phyloP scores from a whole-genome alignment of 495 filamentous ascomycete species.

The Penicillium nucicola region DNA sequence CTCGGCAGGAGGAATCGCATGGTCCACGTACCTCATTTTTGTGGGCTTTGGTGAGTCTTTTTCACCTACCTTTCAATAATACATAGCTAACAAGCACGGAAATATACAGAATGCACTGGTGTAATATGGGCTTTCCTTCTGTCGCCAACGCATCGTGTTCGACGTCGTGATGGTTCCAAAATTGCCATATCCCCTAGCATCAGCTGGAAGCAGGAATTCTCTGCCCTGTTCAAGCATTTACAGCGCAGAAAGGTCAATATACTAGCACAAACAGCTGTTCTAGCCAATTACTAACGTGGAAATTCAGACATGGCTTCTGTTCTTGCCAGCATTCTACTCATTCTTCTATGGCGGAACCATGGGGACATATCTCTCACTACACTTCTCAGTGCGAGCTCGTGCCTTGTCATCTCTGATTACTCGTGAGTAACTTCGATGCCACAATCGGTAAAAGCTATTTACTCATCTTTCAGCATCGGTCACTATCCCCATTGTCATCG shows the following conservation, averaged over 20 bases:
- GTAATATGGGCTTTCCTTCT: background rate
- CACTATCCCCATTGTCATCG: background rate
- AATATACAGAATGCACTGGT: background rate
- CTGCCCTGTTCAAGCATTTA: background rate
- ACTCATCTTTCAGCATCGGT: background rate
- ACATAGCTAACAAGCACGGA: background rate
- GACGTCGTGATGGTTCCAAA: conserved; percentile 1
- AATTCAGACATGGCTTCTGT: background rate
- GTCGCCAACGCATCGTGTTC: background rate
- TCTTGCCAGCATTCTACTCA: background rate
- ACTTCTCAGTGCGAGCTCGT: background rate
- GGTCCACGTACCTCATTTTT: background rate
- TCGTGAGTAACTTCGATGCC: background rate
- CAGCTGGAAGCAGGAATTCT: background rate
- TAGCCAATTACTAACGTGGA: background rate
- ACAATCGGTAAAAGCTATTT: background rate
- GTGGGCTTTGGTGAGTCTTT: background rate
- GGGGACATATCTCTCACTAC: background rate
- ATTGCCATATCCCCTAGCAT: background rate
- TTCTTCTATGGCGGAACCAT: background rate
- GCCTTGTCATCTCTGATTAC: background rate
- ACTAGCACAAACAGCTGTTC: background rate
- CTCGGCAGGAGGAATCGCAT: background rate
- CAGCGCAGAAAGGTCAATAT: background rate
- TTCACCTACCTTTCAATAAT: background rate